A percentile compares a stretch with the other conserved stretches of the same genome.
phyloP scores from a whole-genome alignment of 176 grass and related monocot genomes.

The Zea mays region Zm-B73-REFERENCE-NAM-5.0 NC_050103.1:60201501-60202000 shows the following conservation, averaged over 20 bases:
- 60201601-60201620: conserved; percentile 11
- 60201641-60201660: conserved; percentile 20
- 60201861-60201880: no score
- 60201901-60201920: no score
- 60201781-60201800: no score
- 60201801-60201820: no score
- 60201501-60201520: neutral
- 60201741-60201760: neutral
- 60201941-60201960: no score
- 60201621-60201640: conserved; percentile 3
- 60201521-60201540: neutral
- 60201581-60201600: neutral
- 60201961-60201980: no score
- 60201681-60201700: neutral
- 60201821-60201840: no score
- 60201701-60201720: neutral
- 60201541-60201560: neutral
- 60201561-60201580: neutral
- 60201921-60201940: no score
- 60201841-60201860: no score
- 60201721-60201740: neutral
- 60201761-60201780: no score
- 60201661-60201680: neutral
- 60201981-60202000: no score
- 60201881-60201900: no score